Base-by-base conservation (phyloP, 306 rosid genomes). In the Urtica urens region DNA sequence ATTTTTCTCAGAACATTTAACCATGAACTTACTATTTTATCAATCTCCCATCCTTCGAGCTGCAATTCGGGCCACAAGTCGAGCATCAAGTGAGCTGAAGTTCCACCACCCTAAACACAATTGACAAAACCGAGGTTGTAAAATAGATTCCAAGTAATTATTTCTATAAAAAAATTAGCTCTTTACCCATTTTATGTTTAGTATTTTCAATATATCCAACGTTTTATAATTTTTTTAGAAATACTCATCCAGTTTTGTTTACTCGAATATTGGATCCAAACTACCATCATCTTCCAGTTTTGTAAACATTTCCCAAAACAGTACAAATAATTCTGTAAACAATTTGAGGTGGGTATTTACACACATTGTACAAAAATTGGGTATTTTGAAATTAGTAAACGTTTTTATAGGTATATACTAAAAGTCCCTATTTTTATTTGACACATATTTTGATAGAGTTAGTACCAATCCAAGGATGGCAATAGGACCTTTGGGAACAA, bases 1-100 rank as follows among this genome's bases (percentile, higher is more conserved):
- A n/a, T n/a, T n/a, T n/a, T n/a, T n/a, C n/a, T n/a, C 63, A n/a
- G 50, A 59, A 28, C 40, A 51, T 38, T 26, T 29, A 59, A 0
- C 31, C 17, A 10, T 14, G 30, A 20, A 40, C 79, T 73, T 65
- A 84, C 97, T 62, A 81, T 85, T 65, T 64, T 53, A 67, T 90
- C 97, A 54, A 85, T 84, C 69, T 90, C 95, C 97, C 95, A 90
- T 49, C 95, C 95, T 47, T 90, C 87, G 58, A 90, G 95, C 65
- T 79, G 95, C 66, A 85, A 59, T 7, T 86, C 76, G 22, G 97
- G 94, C 95, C 95, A 85, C 56, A 83, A 70, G 62, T 69, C 79
- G 56, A 90, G 95, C 83, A 90, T 79, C 78, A 90, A 59, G 61
- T 75, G 85, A 40, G 95, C 97, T 61, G 82, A 77, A 56, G 97